Evolutionary conservation across 306 rosid species (phyloP).

Genomic region (Delonix regia): DNA sequence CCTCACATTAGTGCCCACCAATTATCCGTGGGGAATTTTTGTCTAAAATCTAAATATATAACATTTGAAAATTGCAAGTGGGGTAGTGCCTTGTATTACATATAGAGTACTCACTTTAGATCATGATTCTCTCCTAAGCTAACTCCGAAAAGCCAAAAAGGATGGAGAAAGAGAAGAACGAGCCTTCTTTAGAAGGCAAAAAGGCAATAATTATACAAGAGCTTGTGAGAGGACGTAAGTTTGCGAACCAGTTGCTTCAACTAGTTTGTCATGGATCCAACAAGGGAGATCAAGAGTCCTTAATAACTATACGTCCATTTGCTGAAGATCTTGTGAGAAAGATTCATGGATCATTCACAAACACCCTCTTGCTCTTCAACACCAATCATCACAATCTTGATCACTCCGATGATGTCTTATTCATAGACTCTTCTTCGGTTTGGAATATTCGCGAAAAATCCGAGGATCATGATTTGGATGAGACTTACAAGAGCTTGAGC

Average conservation of each 20-base stretch:
- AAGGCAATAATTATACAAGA: slow-evolving; percentile 28
- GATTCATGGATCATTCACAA: slow-evolving; percentile 36
- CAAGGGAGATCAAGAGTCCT: background rate
- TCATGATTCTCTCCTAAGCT: too few species aligned
- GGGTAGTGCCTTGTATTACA: background rate
- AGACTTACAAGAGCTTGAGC: background rate
- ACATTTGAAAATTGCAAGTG: background rate
- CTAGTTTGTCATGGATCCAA: background rate
- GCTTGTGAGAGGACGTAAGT: slow-evolving; percentile 30
- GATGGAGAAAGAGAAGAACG: slow-evolving; percentile 26
- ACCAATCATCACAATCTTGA: background rate
- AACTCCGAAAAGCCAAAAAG: background rate
- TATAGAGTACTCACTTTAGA: too few species aligned
- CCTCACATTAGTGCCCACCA: too few species aligned
- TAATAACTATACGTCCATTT: background rate
- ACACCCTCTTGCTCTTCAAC: slow-evolving; percentile 30
- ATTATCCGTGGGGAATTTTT: too few species aligned
- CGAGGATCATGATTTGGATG: background rate
- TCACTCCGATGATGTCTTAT: background rate
- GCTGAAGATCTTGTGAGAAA: slow-evolving; percentile 33
- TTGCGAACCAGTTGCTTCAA: slow-evolving; percentile 36
- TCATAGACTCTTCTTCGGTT: background rate
- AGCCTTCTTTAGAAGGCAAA: background rate
- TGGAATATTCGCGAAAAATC: background rate
- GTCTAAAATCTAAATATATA: background rate